These are phyloP conservation scores for Tricholoma hemisulphureum DNA, from an alignment of 768 basidiomycete species.

Conservation along the genomic window DNA sequence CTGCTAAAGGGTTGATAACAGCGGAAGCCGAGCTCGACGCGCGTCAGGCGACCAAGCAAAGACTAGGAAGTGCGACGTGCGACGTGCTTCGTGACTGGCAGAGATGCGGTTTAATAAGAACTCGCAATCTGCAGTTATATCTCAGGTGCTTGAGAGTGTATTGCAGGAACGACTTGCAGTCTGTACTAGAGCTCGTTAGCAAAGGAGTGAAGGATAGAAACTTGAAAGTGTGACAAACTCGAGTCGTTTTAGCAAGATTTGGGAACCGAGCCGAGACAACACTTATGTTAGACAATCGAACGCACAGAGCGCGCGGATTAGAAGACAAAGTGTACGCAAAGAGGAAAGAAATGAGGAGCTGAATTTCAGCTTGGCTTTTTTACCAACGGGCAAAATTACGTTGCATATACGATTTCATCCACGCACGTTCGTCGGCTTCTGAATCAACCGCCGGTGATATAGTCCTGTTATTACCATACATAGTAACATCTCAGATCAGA, in stretches of 20 bases:
- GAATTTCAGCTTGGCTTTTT: constrained; percentile 9
- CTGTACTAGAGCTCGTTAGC: not conserved
- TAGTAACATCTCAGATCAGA: not conserved
- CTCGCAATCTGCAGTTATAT: not conserved
- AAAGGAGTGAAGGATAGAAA: not conserved
- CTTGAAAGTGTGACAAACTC: not conserved
- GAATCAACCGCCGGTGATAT: constrained; percentile 3
- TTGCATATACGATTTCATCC: constrained; percentile 22
- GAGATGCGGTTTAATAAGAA: not conserved
- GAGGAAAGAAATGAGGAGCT: constrained; percentile 19
- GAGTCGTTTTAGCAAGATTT: not conserved
- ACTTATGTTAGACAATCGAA: not conserved
- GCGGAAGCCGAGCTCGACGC: constrained; percentile 20
- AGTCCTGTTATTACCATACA: not conserved
- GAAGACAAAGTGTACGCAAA: constrained; percentile 15
- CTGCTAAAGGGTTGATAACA: constrained; percentile 17
- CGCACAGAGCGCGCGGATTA: not conserved
- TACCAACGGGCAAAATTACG: constrained; percentile 28
- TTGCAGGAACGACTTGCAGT: too few species aligned
- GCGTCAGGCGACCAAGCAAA: constrained; percentile 20
- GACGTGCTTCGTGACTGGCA: not conserved
- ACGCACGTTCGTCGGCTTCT: constrained; percentile 56
- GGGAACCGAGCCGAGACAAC: constrained; percentile 3
- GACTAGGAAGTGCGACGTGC: constrained; percentile 9
- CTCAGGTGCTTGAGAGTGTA: not conserved